phyloP scores from a whole-genome alignment of 441 rosid species.

The Euphorbia schlechtendalii region DNA sequence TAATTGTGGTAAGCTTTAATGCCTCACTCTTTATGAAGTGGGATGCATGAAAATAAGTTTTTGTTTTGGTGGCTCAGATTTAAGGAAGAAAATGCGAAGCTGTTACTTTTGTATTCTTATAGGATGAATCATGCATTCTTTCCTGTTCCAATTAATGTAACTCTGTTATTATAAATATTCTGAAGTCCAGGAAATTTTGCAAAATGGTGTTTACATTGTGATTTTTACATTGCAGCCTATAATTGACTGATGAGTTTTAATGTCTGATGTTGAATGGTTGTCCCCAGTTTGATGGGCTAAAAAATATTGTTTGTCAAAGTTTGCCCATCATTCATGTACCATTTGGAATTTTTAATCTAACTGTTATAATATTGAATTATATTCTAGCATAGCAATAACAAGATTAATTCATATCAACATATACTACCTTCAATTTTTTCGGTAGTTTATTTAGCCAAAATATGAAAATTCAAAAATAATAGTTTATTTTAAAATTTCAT shows the following conservation, averaged over 20 bases:
- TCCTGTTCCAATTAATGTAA: not conserved
- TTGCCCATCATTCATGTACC: no score
- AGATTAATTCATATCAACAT: no score
- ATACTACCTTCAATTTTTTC: no score
- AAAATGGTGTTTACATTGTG: conserved; percentile 6
- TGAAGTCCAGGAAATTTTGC: not conserved
- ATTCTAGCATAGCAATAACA: no score
- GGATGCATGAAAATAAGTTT: not conserved
- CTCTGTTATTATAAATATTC: not conserved
- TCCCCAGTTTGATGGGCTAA: not conserved
- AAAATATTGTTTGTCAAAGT: no score
- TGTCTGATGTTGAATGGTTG: not conserved
- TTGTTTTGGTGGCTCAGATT: not conserved
- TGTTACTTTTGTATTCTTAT: not conserved
- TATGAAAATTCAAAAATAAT: no score
- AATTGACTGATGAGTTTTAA: not conserved
- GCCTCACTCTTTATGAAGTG: not conserved
- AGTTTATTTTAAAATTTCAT: no score
- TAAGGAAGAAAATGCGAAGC: not conserved
- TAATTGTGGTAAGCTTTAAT: conserved; percentile 30
- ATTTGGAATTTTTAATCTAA: no score
- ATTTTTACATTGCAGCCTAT: not conserved
- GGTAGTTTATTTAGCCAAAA: no score
- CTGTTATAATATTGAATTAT: no score
- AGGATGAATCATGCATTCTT: not conserved